Evolutionary conservation across 1,284 basidiomycete species (phyloP), one percentile per base, ranked within the genome.

Genomic region (Rhodofomes roseus): DNA sequence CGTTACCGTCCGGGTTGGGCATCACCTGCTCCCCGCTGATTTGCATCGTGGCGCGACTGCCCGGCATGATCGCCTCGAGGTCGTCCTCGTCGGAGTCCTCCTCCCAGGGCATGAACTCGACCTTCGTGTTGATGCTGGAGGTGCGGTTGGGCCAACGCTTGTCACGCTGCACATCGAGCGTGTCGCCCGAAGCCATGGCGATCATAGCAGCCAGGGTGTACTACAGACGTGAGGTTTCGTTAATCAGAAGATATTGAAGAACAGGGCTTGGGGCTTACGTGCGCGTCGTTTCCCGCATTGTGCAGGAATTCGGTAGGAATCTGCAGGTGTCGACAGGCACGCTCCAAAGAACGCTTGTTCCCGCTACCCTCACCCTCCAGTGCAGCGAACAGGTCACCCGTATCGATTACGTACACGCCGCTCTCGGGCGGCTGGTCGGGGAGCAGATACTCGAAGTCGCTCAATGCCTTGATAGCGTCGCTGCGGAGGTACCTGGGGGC

Each of bases 201-300:
- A 79, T 80, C 70, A 90, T 70, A 4, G 83, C 83, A 53, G 81
- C 71, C 54, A 90, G 72, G 0, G 90, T 92, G 65, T 84, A 90
- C 87, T 90, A 60, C n/a, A 54, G 56, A 41, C 23, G 40, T 31
- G 4, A 25, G 8, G 16, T 14, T 3, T 22, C 36, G 6, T 20
- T 16, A 16, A 29, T 34, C 14, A 54, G 23, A 23, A 40, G 9
- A 43, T 22, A 12, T 23, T 58, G 61, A 55, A 29, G 27, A 55
- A 9, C 29, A 43, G 9, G 31, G 4, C 16, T 8, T 43, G 16
- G 34, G 31, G 77, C 85, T 57, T 67, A 91, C 90, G 69, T 87
- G 80, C 0, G 92, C 92, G 71, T 94, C 92, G 68, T 94, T 94
- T 0, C 92, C 92, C 2, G 90, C 90, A 70, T 94, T 94, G 76